Conservation (phyloP, 192 early-diverging fungal genomes). For the Diversispora eburnea region DNA sequence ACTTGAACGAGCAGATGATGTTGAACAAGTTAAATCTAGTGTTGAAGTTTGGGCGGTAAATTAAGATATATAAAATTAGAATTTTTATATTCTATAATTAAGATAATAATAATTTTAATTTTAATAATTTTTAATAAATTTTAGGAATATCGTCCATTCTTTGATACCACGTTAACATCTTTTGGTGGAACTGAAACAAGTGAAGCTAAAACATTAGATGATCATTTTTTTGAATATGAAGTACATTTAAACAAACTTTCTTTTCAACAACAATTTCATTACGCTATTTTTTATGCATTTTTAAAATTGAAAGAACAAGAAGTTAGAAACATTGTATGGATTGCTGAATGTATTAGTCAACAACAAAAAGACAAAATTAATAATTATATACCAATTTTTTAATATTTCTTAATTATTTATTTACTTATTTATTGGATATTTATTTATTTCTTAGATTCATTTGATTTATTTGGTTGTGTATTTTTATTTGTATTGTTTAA, state of each 20-base stretch:
- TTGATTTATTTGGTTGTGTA: too few relatives aligned
- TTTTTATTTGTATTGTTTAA: too few relatives aligned
- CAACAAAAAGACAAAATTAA: constrained; percentile 93
- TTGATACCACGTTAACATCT: constrained; percentile 50
- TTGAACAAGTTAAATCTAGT: constrained; percentile 86
- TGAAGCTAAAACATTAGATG: constrained; percentile 78
- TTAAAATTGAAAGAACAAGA: constrained; percentile 98
- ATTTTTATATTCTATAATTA: neutral
- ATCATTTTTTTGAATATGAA: constrained; percentile 93
- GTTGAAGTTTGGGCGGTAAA: constrained; percentile 80
- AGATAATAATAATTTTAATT: neutral
- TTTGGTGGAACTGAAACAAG: constrained; percentile 30
- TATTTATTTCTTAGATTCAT: too few relatives aligned
- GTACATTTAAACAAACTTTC: constrained; percentile 89
- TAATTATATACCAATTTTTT: constrained; percentile 93
- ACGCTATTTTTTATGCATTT: constrained; percentile 91
- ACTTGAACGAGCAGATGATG: constrained; percentile 85
- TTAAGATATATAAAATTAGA: neutral
- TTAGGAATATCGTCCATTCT: constrained; percentile 86
- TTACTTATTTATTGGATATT: neutral
- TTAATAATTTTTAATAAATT: neutral
- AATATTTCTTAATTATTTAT: constrained; percentile 13
- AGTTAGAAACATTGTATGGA: constrained; percentile 98
- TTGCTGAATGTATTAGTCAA: constrained; percentile 98
- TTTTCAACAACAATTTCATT: constrained; percentile 97